phyloP scores from a whole-genome alignment of 225 moss, liverwort and hornwort genomes.

The Physcomitrellopsis africana region DNA sequence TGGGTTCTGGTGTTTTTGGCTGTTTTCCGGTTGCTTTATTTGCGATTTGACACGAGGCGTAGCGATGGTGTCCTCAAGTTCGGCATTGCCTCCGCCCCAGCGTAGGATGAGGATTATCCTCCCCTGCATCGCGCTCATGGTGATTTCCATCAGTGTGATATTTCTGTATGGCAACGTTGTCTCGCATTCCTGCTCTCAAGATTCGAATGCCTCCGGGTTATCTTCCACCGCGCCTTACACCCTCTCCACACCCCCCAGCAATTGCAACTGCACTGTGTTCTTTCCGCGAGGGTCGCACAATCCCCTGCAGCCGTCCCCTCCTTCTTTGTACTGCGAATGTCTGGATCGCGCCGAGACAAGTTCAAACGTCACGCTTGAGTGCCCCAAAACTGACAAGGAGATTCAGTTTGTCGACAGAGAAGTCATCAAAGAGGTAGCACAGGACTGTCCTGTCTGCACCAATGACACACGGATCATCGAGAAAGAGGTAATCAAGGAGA shows the following conservation, averaged over 20 bases:
- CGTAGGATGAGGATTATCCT: constrained; percentile 18
- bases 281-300: neutral
- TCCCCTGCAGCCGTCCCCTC: neutral
- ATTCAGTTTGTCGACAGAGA: constrained; percentile 11
- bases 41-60: too few relatives aligned
- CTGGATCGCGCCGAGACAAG: neutral
- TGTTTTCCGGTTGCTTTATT: too few relatives aligned
- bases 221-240: constrained; percentile 2
- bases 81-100: neutral
- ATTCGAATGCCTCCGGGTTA: neutral
- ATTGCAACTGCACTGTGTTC: constrained; percentile 36
- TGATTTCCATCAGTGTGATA: constrained; percentile 19
- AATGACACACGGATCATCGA: constrained; percentile 5
- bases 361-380: neutral
- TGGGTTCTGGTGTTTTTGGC: too few relatives aligned
- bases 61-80: neutral
- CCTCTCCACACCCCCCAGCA: constrained; percentile 22
- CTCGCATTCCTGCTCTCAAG: neutral
- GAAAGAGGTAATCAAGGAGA: constrained; percentile 27
- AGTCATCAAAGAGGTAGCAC: constrained; percentile 19
- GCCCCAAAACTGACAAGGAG: neutral
- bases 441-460: neutral
- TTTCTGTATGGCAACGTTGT: constrained; percentile 9
- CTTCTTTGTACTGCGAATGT: constrained; percentile 29
- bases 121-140: constrained; percentile 1